Conservation (phyloP, 2,329 filamentous ascomycete genomes). For the Penicillium sp. region DNA sequence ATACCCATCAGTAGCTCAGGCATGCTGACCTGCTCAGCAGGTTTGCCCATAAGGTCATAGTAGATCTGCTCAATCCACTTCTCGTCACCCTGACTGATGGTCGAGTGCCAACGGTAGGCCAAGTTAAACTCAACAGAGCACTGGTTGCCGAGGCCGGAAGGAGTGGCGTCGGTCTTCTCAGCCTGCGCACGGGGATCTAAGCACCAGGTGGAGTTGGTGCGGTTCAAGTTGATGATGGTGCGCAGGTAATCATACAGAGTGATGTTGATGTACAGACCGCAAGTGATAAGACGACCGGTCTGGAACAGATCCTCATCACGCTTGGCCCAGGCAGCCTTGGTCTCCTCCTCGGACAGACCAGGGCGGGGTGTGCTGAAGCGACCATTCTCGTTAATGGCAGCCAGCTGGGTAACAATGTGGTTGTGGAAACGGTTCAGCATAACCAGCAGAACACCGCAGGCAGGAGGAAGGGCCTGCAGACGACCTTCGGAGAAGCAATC, state of each 20-base stretch:
- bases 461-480: constrained; percentile 67
- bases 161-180: constrained; percentile 58
- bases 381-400: constrained; percentile 78
- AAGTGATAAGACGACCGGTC: constrained; percentile 69
- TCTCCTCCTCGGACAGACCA: constrained; percentile 50
- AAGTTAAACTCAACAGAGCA: constrained; percentile 88
- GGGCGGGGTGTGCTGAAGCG: constrained; percentile 67
- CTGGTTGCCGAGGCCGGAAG: constrained; percentile 73
- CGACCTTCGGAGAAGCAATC: constrained; percentile 71
- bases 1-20: constrained; percentile 63
- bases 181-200: constrained; percentile 72
- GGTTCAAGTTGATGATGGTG: constrained; percentile 71
- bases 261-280: constrained; percentile 75
- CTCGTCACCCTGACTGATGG: constrained; percentile 72
- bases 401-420: constrained; percentile 73
- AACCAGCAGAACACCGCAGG: constrained; percentile 67
- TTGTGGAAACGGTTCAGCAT: constrained; percentile 82
- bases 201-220: constrained; percentile 73
- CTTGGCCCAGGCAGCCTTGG: constrained; percentile 58
- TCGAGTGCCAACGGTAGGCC: constrained; percentile 83
- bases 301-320: constrained; percentile 78
- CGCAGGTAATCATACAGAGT: constrained; percentile 74
- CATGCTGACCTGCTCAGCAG: constrained; percentile 55
- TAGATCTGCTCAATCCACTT: constrained; percentile 75
- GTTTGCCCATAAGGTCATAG: constrained; percentile 59